These are phyloP conservation scores for Zygotorulaspora florentina DNA, from an alignment of 805 yeast species.

Conservation along the genomic window DNA sequence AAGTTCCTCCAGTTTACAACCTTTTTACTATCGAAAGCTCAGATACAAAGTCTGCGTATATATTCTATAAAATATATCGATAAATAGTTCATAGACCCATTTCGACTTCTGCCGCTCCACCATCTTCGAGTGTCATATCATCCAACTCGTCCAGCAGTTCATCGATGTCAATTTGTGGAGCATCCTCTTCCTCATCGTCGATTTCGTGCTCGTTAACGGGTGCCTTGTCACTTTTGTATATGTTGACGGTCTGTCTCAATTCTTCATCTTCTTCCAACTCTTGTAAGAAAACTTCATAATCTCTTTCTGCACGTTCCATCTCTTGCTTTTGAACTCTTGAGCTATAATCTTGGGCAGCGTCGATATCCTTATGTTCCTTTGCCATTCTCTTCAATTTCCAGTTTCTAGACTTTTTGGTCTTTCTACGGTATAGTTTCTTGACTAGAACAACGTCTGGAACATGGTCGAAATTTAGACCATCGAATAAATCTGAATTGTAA, in stretches of 20 bases:
- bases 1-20: too few relatives aligned
- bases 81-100: background rate
- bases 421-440: constrained; percentile 83
- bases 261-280: constrained; percentile 97
- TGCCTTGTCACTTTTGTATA: constrained; percentile 61
- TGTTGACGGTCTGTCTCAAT: constrained; percentile 81
- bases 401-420: constrained; percentile 67
- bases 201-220: constrained; percentile 34
- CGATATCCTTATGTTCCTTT: constrained; percentile 84
- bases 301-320: constrained; percentile 86
- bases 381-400: constrained; percentile 98
- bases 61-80: background rate
- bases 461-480: constrained; percentile 54
- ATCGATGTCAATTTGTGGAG: constrained; percentile 84
- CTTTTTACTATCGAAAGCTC: too few relatives aligned
- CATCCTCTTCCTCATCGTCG: constrained; percentile 69
- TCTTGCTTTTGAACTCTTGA: constrained; percentile 81
- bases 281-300: constrained; percentile 92
- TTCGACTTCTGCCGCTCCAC: constrained; percentile 11
- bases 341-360: constrained; percentile 57
- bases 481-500: constrained; percentile 85
- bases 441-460: constrained; percentile 84
- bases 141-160: constrained; percentile 93
- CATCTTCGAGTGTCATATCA: constrained; percentile 79
- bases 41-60: too few relatives aligned